phyloP scores from a whole-genome alignment of 2,329 filamentous ascomycete genomes.

The Diaporthe capsici region DNA sequence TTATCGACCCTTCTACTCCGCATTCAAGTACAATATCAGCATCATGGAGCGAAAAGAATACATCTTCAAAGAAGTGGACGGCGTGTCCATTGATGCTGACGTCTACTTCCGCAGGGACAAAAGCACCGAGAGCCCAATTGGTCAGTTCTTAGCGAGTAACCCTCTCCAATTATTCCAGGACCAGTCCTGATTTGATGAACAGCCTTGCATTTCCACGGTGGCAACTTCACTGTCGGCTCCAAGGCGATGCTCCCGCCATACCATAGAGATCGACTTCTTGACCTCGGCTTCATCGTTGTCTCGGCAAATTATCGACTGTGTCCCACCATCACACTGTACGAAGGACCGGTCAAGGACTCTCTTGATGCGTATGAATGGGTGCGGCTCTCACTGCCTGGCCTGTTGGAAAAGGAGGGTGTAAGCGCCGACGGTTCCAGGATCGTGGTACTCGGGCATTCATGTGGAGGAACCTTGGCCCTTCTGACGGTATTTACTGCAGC shows the following conservation, averaged over 20 bases:
- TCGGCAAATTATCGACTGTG: not conserved
- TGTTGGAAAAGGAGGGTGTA: not conserved
- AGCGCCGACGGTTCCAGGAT: not conserved
- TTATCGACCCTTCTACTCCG: no score
- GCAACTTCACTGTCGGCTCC: not conserved
- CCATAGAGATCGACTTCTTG: not conserved
- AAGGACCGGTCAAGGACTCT: not conserved
- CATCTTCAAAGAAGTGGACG: constrained; percentile 8
- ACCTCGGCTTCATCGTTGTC: not conserved
- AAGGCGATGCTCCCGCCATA: not conserved
- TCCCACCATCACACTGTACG: not conserved
- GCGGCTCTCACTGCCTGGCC: not conserved
- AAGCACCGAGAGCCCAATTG: not conserved
- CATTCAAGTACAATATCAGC: not conserved
- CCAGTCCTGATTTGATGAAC: not conserved
- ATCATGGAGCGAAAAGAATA: constrained; percentile 3
- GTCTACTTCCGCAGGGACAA: not conserved
- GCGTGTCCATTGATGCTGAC: not conserved
- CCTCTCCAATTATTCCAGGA: not conserved
- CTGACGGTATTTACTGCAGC: not conserved
- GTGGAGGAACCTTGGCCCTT: not conserved
- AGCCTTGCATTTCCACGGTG: constrained; percentile 2
- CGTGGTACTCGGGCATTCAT: not conserved
- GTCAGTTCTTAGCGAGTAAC: not conserved
- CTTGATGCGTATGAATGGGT: not conserved